A percentile compares a stretch with the other conserved stretches of the same genome.
Conservation (phyloP, 2,329 filamentous ascomycete species). For the Trichophaea hybrida region DNA sequence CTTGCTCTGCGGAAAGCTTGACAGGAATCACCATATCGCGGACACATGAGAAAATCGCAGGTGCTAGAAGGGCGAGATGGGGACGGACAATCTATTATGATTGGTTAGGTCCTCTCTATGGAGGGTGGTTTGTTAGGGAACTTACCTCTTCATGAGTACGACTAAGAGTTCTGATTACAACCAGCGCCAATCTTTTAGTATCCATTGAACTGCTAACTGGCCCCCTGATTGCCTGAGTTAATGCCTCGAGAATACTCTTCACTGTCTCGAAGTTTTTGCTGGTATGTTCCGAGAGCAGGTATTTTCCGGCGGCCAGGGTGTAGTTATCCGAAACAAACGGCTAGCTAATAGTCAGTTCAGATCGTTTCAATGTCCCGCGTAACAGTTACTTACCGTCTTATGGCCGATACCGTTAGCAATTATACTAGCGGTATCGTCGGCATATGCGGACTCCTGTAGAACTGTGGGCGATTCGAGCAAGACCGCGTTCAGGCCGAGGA, state of each 20-base stretch:
- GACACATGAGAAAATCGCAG: slow-evolving; percentile 75
- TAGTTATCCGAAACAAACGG: slow-evolving; percentile 77
- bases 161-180: slow-evolving; percentile 73
- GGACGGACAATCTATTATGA: slow-evolving; percentile 52
- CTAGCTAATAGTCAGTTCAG: slow-evolving; percentile 32
- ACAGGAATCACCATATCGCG: slow-evolving; percentile 86
- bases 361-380: background rate
- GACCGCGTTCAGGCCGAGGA: slow-evolving; percentile 78
- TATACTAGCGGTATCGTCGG: slow-evolving; percentile 59
- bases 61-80: slow-evolving; percentile 65
- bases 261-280: slow-evolving; percentile 58
- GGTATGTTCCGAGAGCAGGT: slow-evolving; percentile 52
- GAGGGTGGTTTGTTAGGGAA: background rate
- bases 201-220: slow-evolving; percentile 37
- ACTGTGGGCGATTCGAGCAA: slow-evolving; percentile 63
- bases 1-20: slow-evolving; percentile 86
- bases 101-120: background rate
- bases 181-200: slow-evolving; percentile 70
- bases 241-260: slow-evolving; percentile 64
- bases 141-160: slow-evolving; percentile 51
- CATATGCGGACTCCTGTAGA: slow-evolving; percentile 50
- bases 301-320: slow-evolving; percentile 82
- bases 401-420: slow-evolving; percentile 66
- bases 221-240: slow-evolving; percentile 57
- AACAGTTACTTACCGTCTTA: slow-evolving; percentile 49